These are phyloP conservation scores for Magnusiomyces paraingens DNA, from an alignment of 1,139 yeast genomes.

Conservation along the genomic window DNA sequence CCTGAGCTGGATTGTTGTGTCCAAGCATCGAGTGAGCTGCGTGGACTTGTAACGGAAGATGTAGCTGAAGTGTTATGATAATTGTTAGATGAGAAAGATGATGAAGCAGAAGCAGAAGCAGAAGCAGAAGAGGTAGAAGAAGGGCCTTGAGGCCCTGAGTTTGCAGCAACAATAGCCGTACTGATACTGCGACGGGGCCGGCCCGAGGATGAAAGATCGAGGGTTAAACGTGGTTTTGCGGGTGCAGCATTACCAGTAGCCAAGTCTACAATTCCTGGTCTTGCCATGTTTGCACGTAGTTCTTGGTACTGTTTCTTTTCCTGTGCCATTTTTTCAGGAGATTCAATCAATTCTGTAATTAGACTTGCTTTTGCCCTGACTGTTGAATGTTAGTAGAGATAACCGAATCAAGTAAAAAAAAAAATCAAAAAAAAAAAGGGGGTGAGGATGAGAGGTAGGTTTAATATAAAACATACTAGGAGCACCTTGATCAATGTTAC, in stretches of 20 bases:
- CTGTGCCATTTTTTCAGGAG: conserved; percentile 26
- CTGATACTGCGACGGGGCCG: background rate
- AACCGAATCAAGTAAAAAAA: too few relatives aligned
- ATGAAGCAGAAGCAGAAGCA: too few relatives aligned
- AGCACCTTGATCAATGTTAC: conserved; percentile 30
- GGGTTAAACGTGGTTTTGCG: background rate
- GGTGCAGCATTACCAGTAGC: conserved; percentile 7
- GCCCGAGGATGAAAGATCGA: background rate
- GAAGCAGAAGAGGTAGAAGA: background rate
- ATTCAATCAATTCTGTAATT: conserved; percentile 26
- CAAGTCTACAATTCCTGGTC: conserved; percentile 28
- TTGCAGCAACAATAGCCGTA: too few relatives aligned
- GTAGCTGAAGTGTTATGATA: too few relatives aligned
- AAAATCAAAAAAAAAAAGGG: too few relatives aligned
- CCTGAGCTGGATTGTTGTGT: background rate
- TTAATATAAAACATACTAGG: conserved; percentile 23
- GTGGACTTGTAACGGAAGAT: conserved; percentile 8
- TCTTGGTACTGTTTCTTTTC: conserved; percentile 29
- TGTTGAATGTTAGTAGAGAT: conserved; percentile 2
- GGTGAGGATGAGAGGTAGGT: too few relatives aligned
- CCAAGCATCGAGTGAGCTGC: conserved; percentile 9
- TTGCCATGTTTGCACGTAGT: conserved; percentile 30
- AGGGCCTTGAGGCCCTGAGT: too few relatives aligned
- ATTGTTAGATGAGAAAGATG: too few relatives aligned
- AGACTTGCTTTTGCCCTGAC: conserved; percentile 30